These are phyloP conservation scores for Novymonas esmeraldas DNA, from an alignment of 208 protist species.

Conservation along the genomic window DNA sequence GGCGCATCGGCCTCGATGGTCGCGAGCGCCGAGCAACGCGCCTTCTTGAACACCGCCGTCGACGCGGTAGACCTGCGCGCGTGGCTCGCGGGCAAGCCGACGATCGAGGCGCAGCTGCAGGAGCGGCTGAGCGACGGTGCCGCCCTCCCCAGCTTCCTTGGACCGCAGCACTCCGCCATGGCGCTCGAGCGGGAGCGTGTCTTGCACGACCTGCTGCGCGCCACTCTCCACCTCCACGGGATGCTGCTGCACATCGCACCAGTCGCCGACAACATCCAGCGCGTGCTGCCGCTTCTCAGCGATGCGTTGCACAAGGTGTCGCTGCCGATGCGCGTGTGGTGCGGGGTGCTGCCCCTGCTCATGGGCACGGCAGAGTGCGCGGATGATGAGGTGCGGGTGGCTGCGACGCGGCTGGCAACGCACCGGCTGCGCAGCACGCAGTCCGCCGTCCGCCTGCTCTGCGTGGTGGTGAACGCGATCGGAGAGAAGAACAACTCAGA, in stretches of 20 bases:
- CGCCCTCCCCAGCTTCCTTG: conserved; percentile 21
- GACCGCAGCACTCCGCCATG: conserved; percentile 16
- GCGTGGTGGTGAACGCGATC: conserved; percentile 46
- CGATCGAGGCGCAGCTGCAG: conserved; percentile 13
- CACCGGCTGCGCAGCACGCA: conserved; percentile 51
- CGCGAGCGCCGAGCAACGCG: conserved; percentile 51
- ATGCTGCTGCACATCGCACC: conserved; percentile 56
- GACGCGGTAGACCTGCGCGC: conserved; percentile 35
- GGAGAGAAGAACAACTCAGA: conserved; percentile 48
- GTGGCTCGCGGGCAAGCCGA: conserved; percentile 40
- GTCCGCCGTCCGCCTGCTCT: conserved; percentile 56
- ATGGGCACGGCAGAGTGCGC: conserved; percentile 30
- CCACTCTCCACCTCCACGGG: conserved; percentile 50
- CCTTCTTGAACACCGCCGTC: conserved; percentile 48
- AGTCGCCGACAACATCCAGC: conserved; percentile 36
- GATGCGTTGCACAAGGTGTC: conserved; percentile 39
- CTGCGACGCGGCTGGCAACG: conserved; percentile 34
- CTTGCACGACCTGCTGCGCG: conserved; percentile 50
- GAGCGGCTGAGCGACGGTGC: conserved; percentile 10
- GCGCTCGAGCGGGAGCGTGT: conserved; percentile 35
- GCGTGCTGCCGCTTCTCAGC: conserved; percentile 58
- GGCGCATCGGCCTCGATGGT: too few relatives aligned
- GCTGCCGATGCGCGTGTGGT: conserved; percentile 65
- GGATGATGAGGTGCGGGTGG: conserved; percentile 33
- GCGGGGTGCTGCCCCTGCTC: conserved; percentile 51